Evolutionary conservation across 352 stramenopile species (phyloP).

Genomic region (Globisporangium viniferum): DNA sequence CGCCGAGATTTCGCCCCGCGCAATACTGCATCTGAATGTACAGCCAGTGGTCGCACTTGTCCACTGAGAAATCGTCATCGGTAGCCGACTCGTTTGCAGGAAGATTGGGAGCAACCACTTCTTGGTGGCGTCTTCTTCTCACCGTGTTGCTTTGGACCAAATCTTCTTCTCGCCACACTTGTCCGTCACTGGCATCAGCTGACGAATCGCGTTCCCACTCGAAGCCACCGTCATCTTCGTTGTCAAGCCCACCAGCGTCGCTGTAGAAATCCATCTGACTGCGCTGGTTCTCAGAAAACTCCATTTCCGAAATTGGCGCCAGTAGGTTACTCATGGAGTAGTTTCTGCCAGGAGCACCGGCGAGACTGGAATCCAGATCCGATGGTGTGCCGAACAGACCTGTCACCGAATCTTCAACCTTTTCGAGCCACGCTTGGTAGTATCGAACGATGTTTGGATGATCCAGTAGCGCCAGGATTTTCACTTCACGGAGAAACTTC

Average conservation of each 20-base stretch:
- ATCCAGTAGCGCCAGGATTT: slow-evolving; percentile 89
- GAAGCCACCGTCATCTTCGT: slow-evolving; percentile 67
- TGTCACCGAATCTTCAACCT: slow-evolving; percentile 55
- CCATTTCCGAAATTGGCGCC: slow-evolving; percentile 60
- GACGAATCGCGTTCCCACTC: slow-evolving; percentile 71
- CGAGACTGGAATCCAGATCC: slow-evolving; percentile 31
- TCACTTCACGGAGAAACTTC: slow-evolving; percentile 92
- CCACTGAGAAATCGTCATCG: slow-evolving; percentile 44
- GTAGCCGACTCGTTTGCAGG: slow-evolving; percentile 14
- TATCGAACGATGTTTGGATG: slow-evolving; percentile 93
- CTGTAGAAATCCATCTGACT: slow-evolving; percentile 45
- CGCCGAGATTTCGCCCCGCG: slow-evolving; percentile 76
- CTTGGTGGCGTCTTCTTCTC: not conserved
- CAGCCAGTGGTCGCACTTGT: slow-evolving; percentile 84
- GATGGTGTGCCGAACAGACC: slow-evolving; percentile 20
- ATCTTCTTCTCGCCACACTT: slow-evolving; percentile 66
- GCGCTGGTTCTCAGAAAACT: slow-evolving; percentile 57
- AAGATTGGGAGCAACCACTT: slow-evolving; percentile 16
- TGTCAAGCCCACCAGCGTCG: slow-evolving; percentile 34
- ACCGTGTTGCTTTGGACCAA: slow-evolving; percentile 25
- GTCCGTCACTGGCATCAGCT: slow-evolving; percentile 28
- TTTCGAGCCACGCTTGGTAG: slow-evolving; percentile 91
- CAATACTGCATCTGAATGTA: slow-evolving; percentile 95
- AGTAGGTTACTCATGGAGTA: slow-evolving; percentile 78
- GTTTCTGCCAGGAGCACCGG: slow-evolving; percentile 34